Conservation (phyloP, 139 green algal genomes). For the Chlamydomonas urium region DNA sequence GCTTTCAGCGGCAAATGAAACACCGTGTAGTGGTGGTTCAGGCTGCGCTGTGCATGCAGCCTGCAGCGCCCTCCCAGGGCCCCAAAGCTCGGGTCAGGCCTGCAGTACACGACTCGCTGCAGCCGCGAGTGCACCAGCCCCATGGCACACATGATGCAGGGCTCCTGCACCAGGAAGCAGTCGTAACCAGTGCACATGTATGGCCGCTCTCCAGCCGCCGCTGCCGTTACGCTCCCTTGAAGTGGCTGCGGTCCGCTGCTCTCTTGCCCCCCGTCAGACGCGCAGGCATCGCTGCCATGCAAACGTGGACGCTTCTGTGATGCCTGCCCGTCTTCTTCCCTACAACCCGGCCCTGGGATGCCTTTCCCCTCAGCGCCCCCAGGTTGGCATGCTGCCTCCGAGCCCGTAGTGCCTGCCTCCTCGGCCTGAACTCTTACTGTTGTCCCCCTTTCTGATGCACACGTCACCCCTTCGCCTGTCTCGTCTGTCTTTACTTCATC, state of each 20-base stretch:
- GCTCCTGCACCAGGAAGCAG: conserved; percentile 79
- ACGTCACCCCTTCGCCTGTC: background rate
- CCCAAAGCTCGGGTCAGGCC: conserved; percentile 32
- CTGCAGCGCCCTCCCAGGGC: conserved; percentile 48
- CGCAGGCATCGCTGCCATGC: too few relatives aligned
- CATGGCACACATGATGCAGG: conserved; percentile 96
- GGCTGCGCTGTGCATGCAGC: conserved; percentile 63
- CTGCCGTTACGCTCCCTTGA: background rate
- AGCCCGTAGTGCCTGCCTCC: too few relatives aligned
- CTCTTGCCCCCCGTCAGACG: too few relatives aligned
- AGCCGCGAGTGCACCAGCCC: conserved; percentile 83
- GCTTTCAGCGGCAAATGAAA: conserved; percentile 49
- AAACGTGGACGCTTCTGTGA: background rate
- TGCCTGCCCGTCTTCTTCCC: background rate
- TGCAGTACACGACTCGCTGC: conserved; percentile 65
- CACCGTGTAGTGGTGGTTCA: conserved; percentile 85
- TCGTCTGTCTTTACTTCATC: conserved; percentile 1
- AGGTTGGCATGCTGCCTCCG: background rate
- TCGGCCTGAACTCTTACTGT: background rate
- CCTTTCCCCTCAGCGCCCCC: background rate
- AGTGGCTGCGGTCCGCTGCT: too few relatives aligned
- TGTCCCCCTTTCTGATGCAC: background rate
- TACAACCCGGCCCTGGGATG: background rate
- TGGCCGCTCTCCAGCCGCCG: conserved; percentile 22
- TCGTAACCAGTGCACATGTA: conserved; percentile 96